Evolutionary conservation across 257 asterid species (phyloP).

Genomic region (Gentiana straminea): DNA sequence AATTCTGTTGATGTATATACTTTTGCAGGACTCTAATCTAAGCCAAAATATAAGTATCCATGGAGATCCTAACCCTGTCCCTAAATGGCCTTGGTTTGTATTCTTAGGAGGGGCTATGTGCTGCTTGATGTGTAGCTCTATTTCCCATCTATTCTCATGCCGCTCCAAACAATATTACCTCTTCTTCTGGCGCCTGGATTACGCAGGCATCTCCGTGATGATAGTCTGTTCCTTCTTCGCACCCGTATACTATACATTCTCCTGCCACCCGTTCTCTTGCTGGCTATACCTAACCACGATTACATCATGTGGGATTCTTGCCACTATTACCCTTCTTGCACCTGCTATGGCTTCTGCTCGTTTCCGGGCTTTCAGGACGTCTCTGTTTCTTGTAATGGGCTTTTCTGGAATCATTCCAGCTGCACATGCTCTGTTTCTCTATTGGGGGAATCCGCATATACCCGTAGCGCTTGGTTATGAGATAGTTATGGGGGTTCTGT

Average conservation of each 20-base stretch:
- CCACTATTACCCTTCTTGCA: constrained; percentile 50
- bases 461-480: constrained; percentile 56
- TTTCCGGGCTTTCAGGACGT: constrained; percentile 58
- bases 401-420: constrained; percentile 85
- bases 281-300: constrained; percentile 52
- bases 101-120: constrained; percentile 81
- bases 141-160: constrained; percentile 84
- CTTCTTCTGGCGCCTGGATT: constrained; percentile 96
- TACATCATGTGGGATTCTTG: constrained; percentile 44
- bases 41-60: constrained; percentile 22
- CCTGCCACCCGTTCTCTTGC: constrained; percentile 47
- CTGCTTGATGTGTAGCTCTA: constrained; percentile 62
- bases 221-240: constrained; percentile 77
- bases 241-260: constrained; percentile 69
- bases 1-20: neutral
- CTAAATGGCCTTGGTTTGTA: constrained; percentile 89
- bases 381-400: constrained; percentile 78
- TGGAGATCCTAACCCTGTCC: constrained; percentile 24
- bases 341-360: constrained; percentile 50
- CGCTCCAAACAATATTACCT: constrained; percentile 60
- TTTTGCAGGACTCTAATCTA: constrained; percentile 40
- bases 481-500: constrained; percentile 60
- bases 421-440: constrained; percentile 49
- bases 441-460: constrained; percentile 42
- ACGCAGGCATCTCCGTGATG: constrained; percentile 80